Conservation (phyloP, 768 basidiomycete species). For the Russula ochroleuca region DNA sequence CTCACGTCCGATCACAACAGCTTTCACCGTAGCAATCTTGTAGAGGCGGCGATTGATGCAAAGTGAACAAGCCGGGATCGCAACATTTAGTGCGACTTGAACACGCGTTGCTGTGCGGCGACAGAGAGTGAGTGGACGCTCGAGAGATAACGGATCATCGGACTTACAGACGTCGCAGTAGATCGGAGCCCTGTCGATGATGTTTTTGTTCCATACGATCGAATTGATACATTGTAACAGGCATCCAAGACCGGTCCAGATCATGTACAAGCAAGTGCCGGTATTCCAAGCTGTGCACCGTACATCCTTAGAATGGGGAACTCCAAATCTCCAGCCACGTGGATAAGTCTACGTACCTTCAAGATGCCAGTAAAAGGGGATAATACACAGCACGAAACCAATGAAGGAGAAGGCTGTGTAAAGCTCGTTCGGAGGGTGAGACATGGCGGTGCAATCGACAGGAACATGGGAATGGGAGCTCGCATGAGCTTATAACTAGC, state of each 20-base stretch:
- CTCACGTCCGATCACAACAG: slow-evolving; percentile 33
- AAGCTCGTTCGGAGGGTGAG: slow-evolving; percentile 23
- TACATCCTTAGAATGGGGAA: background rate
- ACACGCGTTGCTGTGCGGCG: slow-evolving; percentile 39
- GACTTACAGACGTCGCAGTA: background rate
- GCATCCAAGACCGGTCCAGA: slow-evolving; percentile 44
- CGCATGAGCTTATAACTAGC: background rate
- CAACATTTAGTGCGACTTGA: slow-evolving; percentile 35
- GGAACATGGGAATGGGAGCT: background rate
- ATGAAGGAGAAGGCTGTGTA: slow-evolving; percentile 42
- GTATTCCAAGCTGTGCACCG: slow-evolving; percentile 46
- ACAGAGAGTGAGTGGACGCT: background rate
- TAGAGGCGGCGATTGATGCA: slow-evolving; percentile 51
- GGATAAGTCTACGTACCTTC: slow-evolving; percentile 34
- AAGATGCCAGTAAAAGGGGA: slow-evolving; percentile 56
- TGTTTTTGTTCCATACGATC: background rate
- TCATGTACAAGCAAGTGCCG: slow-evolving; percentile 69
- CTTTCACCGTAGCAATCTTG: slow-evolving; percentile 38
- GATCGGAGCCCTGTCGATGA: background rate
- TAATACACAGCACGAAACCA: slow-evolving; percentile 43
- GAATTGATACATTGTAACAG: background rate
- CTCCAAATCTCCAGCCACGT: no score
- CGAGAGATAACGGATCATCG: background rate
- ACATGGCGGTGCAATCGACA: background rate
- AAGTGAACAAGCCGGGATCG: slow-evolving; percentile 39